phyloP scores from a whole-genome alignment of 495 filamentous ascomycete species.

The Talaromyces ruber region DNA sequence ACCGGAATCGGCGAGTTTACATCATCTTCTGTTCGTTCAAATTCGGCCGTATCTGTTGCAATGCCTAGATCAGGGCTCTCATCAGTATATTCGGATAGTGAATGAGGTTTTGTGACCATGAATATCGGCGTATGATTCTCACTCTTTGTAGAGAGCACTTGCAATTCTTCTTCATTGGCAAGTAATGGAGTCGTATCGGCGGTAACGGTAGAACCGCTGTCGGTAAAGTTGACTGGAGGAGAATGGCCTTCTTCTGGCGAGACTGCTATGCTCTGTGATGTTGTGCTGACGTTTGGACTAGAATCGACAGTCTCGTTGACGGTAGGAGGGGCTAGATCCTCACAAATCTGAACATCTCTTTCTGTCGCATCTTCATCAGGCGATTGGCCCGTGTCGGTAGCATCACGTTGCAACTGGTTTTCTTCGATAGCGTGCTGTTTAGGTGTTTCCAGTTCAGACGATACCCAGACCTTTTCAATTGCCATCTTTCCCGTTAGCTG shows the following conservation, averaged over 20 bases:
- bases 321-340: neutral
- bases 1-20: neutral
- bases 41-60: neutral
- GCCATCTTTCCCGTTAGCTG: constrained; percentile 40
- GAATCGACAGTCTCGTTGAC: neutral
- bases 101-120: neutral
- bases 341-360: neutral
- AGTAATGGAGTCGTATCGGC: neutral
- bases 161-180: neutral
- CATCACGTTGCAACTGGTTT: neutral
- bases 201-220: neutral
- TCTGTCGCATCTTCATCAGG: neutral
- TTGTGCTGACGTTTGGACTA: neutral
- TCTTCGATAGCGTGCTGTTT: constrained; percentile 1
- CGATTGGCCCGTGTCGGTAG: neutral
- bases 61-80: neutral
- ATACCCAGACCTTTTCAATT: constrained; percentile 36
- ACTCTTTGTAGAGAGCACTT: neutral
- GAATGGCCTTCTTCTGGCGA: neutral
- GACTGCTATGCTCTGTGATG: neutral
- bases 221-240: neutral
- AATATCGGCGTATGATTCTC: neutral
- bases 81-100: neutral
- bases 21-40: neutral
- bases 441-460: constrained; percentile 9